Evolutionary conservation across 768 basidiomycete species (phyloP), one percentile per base, ranked within the genome.

Genomic region (Amylocystis lapponica): DNA sequence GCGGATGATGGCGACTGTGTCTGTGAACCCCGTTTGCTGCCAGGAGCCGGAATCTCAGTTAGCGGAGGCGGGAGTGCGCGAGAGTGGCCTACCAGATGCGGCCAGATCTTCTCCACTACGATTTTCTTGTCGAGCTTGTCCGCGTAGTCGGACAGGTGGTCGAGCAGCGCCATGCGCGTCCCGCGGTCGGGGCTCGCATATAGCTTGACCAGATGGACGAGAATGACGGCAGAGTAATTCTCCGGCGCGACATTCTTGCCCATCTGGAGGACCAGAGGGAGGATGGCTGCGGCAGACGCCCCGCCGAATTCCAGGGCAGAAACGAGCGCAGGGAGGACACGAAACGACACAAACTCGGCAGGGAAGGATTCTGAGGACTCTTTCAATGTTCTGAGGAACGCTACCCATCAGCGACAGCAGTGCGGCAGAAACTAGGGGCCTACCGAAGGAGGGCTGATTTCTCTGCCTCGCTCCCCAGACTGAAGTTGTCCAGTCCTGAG

Each of bases 1-100:
- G 29, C 96, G 81, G 45, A 99, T 88, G 35, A 97, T 72, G 1
- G 94, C 83, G 2, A 98, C 89, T 0, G 93, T 94, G 59, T 99
- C 96, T 3, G 85, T 76, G 57, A 98, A 98, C 0, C 96, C 96
- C 3, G 90, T 89, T 81, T 95, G 90, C 93, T 95, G 34, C 21
- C 16, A 32, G 6, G 12, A 26, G 27, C 36, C 13, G 25, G 17
- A 5, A 5, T 17, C 23, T 39, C 13, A 39, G 29, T 23, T n/a
- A 35, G 5, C 12, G 6, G 4, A 10, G 2, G 32, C 0, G 11
- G 7, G 2, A n/a, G 3, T 4, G 43, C 11, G 16, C 11, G 12
- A 17, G 17, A 29, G 22, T 21, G 6, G 64, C 83, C 51, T 55
- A 96, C 92, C 31, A 99, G 66, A 67, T 93, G 79, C 2, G 96